phyloP scores from a whole-genome alignment of 169 alveolate species.

The Besnoitia besnoiti region DNA sequence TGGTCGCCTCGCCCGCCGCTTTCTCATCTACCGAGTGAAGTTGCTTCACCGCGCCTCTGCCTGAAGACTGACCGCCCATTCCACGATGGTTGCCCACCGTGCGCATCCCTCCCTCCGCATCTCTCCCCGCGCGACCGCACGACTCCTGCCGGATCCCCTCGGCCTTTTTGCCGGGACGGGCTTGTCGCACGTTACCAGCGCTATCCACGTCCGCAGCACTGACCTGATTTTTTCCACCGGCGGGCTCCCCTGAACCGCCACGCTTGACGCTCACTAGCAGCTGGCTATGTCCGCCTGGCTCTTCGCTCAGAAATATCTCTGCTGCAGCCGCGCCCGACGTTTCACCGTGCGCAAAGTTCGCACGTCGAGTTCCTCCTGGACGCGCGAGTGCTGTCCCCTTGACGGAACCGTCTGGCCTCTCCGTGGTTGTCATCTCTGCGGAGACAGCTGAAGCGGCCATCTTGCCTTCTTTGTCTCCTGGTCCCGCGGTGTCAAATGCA shows the following conservation, averaged over 20 bases:
- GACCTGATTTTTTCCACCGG: neutral
- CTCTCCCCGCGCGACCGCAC: neutral
- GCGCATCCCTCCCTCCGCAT: neutral
- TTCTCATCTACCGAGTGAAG: neutral
- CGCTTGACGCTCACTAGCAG: neutral
- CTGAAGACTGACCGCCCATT: neutral
- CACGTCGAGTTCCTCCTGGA: neutral
- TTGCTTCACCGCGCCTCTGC: neutral
- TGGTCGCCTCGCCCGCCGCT: neutral
- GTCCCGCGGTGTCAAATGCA: neutral
- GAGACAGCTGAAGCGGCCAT: neutral
- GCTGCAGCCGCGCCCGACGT: neutral
- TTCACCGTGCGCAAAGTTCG: neutral
- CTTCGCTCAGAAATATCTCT: neutral
- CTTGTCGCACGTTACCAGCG: neutral
- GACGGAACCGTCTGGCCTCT: neutral
- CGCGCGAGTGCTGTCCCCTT: neutral
- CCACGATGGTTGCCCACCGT: neutral
- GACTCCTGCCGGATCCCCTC: neutral
- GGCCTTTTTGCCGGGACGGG: neutral
- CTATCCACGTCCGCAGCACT: neutral
- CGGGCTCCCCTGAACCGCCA: neutral
- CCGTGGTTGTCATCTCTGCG: neutral
- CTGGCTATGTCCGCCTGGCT: neutral
- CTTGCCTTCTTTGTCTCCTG: neutral